phyloP scores from a whole-genome alignment of 176 grass and related monocot species.

The Rhynchospora tenuis region DNA sequence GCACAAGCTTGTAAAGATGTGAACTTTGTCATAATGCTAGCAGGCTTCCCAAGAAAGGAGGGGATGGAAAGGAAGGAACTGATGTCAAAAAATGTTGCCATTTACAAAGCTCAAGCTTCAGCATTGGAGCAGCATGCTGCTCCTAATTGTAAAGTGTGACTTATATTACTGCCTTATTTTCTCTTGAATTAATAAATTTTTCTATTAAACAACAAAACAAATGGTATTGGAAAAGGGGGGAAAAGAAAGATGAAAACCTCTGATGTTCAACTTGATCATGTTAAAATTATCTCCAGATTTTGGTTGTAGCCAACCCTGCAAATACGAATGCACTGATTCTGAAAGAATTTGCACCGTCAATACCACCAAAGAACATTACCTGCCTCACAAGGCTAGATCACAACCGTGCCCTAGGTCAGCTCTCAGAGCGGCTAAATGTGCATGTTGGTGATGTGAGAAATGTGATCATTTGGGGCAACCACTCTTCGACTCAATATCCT shows the following conservation, averaged over 20 bases:
- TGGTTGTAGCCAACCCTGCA: slow-evolving; percentile 80
- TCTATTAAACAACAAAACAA: not conserved
- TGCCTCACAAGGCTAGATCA: slow-evolving; percentile 89
- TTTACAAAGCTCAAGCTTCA: slow-evolving; percentile 60
- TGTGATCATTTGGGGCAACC: slow-evolving; percentile 72
- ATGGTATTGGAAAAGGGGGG: not conserved
- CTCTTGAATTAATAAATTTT: not conserved
- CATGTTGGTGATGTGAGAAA: slow-evolving; percentile 58
- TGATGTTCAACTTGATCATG: not conserved
- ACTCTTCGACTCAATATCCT: slow-evolving; percentile 83
- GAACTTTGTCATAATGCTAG: slow-evolving; percentile 58
- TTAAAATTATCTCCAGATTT: slow-evolving; percentile 32
- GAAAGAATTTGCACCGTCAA: slow-evolving; percentile 48
- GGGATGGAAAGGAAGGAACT: slow-evolving; percentile 79
- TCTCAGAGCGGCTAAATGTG: slow-evolving; percentile 52
- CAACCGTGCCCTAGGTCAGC: slow-evolving; percentile 62
- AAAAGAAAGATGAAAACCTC: not conserved
- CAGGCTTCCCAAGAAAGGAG: slow-evolving; percentile 45
- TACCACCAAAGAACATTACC: slow-evolving; percentile 72
- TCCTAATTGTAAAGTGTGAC: slow-evolving; percentile 66
- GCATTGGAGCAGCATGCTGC: slow-evolving; percentile 58
- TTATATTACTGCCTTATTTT: not conserved
- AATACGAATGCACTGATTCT: slow-evolving; percentile 76
- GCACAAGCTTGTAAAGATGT: slow-evolving; percentile 50
- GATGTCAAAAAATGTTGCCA: slow-evolving; percentile 54